A percentile compares a stretch with the other conserved stretches of the same genome.
These are phyloP conservation scores for Macroventuria anomochaeta DNA, from an alignment of 2,329 filamentous ascomycete species.

Conservation along the genomic window DNA sequence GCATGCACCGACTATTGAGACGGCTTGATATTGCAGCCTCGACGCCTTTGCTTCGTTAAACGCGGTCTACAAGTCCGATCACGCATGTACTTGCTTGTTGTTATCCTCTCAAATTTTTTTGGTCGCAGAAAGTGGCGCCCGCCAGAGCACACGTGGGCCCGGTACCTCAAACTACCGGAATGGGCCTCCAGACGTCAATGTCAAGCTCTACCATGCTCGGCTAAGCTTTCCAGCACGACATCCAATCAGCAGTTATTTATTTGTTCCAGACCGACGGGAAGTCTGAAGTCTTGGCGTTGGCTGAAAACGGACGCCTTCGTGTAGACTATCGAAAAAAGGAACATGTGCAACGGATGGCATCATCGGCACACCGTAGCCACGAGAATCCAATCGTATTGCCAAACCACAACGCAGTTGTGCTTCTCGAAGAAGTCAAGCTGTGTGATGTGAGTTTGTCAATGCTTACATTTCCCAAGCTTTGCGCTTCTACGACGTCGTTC, in stretches of 20 bases:
- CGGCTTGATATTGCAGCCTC: not conserved
- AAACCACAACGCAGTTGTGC: too few relatives aligned
- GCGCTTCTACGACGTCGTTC: too few relatives aligned
- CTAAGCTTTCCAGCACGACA: not conserved
- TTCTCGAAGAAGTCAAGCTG: too few relatives aligned
- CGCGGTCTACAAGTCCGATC: too few relatives aligned
- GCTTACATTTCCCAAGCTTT: too few relatives aligned
- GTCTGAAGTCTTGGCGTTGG: not conserved
- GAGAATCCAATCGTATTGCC: too few relatives aligned
- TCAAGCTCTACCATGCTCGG: not conserved
- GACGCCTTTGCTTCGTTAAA: too few relatives aligned
- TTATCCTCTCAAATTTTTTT: not conserved
- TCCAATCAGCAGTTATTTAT: not conserved
- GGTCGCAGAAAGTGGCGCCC: not conserved
- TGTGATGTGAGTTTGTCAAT: too few relatives aligned
- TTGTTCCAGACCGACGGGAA: not conserved
- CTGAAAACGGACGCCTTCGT: not conserved
- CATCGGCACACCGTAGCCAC: not conserved
- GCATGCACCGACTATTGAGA: not conserved
- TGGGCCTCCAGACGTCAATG: not conserved
- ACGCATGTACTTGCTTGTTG: not conserved
- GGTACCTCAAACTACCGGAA: not conserved
- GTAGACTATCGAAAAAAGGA: not conserved
- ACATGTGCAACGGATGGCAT: not conserved
- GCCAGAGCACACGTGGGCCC: not conserved